Percentiles rank a stretch among this genome's conserved stretches.
Conservation (phyloP, 1,284 basidiomycete species). For the Neotropicomus parvogracilis region DNA sequence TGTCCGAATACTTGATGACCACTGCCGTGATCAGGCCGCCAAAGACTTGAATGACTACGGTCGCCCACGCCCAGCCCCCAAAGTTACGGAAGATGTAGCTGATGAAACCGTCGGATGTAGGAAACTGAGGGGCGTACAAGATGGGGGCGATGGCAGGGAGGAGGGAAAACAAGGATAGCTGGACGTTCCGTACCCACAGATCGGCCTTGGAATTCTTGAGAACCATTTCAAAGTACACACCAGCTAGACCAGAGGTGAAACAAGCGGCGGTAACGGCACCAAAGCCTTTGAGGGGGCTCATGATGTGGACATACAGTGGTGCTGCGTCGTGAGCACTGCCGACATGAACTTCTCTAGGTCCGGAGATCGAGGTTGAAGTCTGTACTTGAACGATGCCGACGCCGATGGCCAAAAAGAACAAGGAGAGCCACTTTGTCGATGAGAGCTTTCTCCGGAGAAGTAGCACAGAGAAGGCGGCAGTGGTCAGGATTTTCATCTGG, state of each 20-base stretch:
- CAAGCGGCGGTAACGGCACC: slow-evolving; percentile 70
- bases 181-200: slow-evolving; percentile 78
- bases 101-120: slow-evolving; percentile 41
- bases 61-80: slow-evolving; percentile 91
- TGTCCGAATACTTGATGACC: slow-evolving; percentile 87
- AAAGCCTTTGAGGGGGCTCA: slow-evolving; percentile 66
- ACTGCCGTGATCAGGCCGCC: slow-evolving; percentile 91
- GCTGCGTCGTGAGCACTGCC: slow-evolving; percentile 55
- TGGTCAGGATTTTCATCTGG: slow-evolving; percentile 96
- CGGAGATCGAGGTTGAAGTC: slow-evolving; percentile 33
- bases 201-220: slow-evolving; percentile 69
- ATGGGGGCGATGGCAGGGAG: slow-evolving; percentile 72
- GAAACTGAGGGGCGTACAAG: slow-evolving; percentile 46
- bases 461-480: slow-evolving; percentile 86
- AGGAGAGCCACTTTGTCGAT: slow-evolving; percentile 77
- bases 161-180: slow-evolving; percentile 74
- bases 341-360: slow-evolving; percentile 35
- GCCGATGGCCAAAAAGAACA: slow-evolving; percentile 82
- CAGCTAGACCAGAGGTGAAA: slow-evolving; percentile 76
- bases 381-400: slow-evolving; percentile 93
- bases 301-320: slow-evolving; percentile 41
- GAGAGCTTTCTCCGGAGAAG: slow-evolving; percentile 75
- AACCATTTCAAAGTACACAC: slow-evolving; percentile 83
- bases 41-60: slow-evolving; percentile 84
- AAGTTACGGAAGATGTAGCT: slow-evolving; percentile 69